These are phyloP conservation scores for Fusarium sp. DNA, from an alignment of 2,329 filamentous ascomycete genomes.

Conservation along the genomic window DNA sequence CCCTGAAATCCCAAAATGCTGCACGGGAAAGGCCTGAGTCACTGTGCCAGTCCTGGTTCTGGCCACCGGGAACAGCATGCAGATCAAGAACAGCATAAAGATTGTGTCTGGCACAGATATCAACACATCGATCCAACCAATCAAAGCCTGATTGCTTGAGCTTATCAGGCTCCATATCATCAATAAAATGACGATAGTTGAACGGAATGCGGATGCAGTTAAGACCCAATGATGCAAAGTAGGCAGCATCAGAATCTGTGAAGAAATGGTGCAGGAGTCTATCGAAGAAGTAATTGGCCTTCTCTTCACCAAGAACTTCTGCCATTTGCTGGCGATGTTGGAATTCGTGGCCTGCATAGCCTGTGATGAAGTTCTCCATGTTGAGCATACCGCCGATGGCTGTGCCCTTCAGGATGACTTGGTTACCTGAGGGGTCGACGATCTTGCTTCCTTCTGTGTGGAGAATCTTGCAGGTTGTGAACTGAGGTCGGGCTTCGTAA, in stretches of 20 bases:
- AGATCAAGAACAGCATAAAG: conserved; percentile 61
- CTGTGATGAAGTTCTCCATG: conserved; percentile 74
- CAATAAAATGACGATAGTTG: conserved; percentile 69
- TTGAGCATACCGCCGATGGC: conserved; percentile 51
- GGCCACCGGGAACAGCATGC: conserved; percentile 59
- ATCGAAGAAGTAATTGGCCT: conserved; percentile 71
- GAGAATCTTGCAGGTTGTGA: conserved; percentile 47
- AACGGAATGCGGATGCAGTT: conserved; percentile 71
- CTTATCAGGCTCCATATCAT: conserved; percentile 62
- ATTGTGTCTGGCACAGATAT: conserved; percentile 57
- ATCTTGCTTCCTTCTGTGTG: conserved; percentile 52
- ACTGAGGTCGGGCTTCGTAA: background rate
- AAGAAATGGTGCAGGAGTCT: conserved; percentile 69
- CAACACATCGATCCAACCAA: conserved; percentile 61
- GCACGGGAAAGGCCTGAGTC: conserved; percentile 55
- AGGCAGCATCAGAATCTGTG: conserved; percentile 67
- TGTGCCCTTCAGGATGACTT: conserved; percentile 58
- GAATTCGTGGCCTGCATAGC: conserved; percentile 69
- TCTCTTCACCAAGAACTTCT: conserved; percentile 65
- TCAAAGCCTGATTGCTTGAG: conserved; percentile 62
- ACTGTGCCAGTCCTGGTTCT: conserved; percentile 63
- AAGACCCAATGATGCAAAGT: conserved; percentile 65
- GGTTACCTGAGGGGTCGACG: conserved; percentile 58
- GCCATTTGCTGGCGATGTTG: conserved; percentile 66
- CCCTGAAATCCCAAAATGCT: conserved; percentile 60